These are phyloP conservation scores for Cochlearia excelsa DNA, from an alignment of 345 rosid species.

Conservation along the genomic window DNA sequence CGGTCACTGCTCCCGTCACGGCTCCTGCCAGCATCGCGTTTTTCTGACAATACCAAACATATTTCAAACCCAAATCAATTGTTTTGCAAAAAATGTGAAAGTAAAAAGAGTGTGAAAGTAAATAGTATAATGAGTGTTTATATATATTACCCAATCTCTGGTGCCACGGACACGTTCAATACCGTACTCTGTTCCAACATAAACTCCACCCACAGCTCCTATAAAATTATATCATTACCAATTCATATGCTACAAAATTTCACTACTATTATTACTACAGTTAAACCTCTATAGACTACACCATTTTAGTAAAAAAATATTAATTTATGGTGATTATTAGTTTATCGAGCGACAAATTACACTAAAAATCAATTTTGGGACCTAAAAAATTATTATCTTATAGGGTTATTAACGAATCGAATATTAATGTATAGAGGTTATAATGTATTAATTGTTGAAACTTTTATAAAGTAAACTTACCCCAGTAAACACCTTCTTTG, in stretches of 20 bases:
- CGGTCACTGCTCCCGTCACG: constrained; percentile 64
- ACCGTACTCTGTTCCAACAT: constrained; percentile 73
- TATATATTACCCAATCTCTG: constrained; percentile 63
- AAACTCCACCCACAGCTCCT: constrained; percentile 69
- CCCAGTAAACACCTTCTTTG: constrained; percentile 85
- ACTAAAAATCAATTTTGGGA: too few species aligned
- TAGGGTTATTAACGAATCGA: too few species aligned
- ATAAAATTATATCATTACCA: constrained; percentile 13
- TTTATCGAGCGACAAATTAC: too few species aligned
- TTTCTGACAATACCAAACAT: constrained; percentile 47
- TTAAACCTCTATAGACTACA: too few species aligned
- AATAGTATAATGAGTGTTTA: background rate
- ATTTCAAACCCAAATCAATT: background rate
- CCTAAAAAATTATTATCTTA: too few species aligned
- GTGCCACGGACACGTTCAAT: constrained; percentile 66
- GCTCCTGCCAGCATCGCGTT: constrained; percentile 86
- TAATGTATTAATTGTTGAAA: too few species aligned
- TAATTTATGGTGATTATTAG: too few species aligned
- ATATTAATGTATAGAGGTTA: too few species aligned
- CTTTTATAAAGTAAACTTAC: constrained; percentile 38
- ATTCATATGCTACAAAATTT: background rate
- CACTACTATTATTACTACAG: too few species aligned
- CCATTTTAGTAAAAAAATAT: too few species aligned
- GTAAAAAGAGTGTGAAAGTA: background rate
- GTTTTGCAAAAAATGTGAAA: background rate